Percentiles rank a stretch among this genome's conserved stretches.
Evolutionary conservation across 2,329 filamentous ascomycete genomes (phyloP).

Genomic region (Aspergillus ochraceoroseus): DNA sequence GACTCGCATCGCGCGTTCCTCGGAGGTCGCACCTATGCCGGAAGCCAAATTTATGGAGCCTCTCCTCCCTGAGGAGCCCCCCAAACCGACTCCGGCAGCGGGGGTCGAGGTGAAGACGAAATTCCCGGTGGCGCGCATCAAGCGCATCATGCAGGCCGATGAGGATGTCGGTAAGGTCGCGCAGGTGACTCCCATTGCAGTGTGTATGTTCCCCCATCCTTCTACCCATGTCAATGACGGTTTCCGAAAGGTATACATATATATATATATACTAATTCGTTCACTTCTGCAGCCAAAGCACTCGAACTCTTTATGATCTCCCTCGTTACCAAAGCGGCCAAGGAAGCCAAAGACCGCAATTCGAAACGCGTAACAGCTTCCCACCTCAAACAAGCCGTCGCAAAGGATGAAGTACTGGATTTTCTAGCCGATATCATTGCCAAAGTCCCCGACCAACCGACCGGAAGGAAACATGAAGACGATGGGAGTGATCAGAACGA

Average conservation of each 20-base stretch:
- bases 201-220: slow-evolving; percentile 52
- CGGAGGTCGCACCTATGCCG: slow-evolving; percentile 28
- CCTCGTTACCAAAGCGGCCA: slow-evolving; percentile 80
- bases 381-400: slow-evolving; percentile 87
- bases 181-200: slow-evolving; percentile 92
- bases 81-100: slow-evolving; percentile 38
- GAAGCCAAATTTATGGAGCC: slow-evolving; percentile 25
- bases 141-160: slow-evolving; percentile 98
- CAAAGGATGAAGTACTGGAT: slow-evolving; percentile 86
- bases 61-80: slow-evolving; percentile 21
- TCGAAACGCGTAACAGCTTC: slow-evolving; percentile 84
- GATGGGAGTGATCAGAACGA: slow-evolving; percentile 46
- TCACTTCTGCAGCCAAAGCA: slow-evolving; percentile 66
- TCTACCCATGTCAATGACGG: too few species aligned
- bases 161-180: slow-evolving; percentile 98
- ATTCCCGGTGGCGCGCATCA: slow-evolving; percentile 95
- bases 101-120: slow-evolving; percentile 81
- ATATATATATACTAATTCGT: slow-evolving; percentile 6
- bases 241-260: too few species aligned
- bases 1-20: slow-evolving; percentile 33
- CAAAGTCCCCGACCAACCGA: slow-evolving; percentile 66
- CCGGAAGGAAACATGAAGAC: slow-evolving; percentile 43
- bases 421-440: slow-evolving; percentile 86
- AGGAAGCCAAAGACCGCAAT: slow-evolving; percentile 73
- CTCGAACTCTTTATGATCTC: slow-evolving; percentile 97